A percentile compares a stretch with the other conserved stretches of the same genome.
These are phyloP conservation scores for Salicornia ramosissima DNA, from an alignment of 148 eudicot species.

Conservation along the genomic window DNA sequence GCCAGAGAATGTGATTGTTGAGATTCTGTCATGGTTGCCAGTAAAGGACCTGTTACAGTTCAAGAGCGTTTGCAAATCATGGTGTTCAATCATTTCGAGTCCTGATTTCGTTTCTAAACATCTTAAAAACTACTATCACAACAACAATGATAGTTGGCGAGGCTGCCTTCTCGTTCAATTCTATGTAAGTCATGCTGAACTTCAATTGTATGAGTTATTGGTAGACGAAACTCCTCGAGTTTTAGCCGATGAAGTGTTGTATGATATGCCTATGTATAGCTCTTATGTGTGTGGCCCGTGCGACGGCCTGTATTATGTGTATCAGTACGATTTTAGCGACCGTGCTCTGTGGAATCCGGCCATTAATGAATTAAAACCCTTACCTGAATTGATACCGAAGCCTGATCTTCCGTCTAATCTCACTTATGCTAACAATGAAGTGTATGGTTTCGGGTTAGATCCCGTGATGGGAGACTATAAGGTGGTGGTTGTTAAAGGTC, in stretches of 20 bases:
- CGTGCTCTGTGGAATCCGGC: constrained; percentile 24
- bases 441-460: constrained; percentile 16
- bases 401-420: constrained; percentile 10
- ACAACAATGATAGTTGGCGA: not conserved
- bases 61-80: constrained; percentile 12
- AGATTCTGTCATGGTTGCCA: constrained; percentile 11
- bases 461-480: constrained; percentile 13
- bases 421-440: constrained; percentile 14
- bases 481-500: constrained; percentile 22
- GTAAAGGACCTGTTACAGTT: constrained; percentile 8
- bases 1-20: constrained; percentile 12
- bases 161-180: constrained; percentile 9
- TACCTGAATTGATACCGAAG: constrained; percentile 7
- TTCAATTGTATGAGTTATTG: constrained; percentile 10
- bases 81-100: constrained; percentile 8
- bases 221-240: constrained; percentile 7
- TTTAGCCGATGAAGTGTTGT: constrained; percentile 12
- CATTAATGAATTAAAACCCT: constrained; percentile 11
- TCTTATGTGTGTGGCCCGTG: constrained; percentile 14
- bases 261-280: constrained; percentile 17
- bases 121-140: constrained; percentile 4
- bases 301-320: constrained; percentile 17
- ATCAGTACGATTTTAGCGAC: constrained; percentile 5
- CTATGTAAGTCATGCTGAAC: constrained; percentile 2
- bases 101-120: constrained; percentile 14